A percentile compares a stretch with the other conserved stretches of the same genome.
phyloP scores from a whole-genome alignment of 176 grass and related monocot genomes.

The Saccharum officinarum region DNA sequence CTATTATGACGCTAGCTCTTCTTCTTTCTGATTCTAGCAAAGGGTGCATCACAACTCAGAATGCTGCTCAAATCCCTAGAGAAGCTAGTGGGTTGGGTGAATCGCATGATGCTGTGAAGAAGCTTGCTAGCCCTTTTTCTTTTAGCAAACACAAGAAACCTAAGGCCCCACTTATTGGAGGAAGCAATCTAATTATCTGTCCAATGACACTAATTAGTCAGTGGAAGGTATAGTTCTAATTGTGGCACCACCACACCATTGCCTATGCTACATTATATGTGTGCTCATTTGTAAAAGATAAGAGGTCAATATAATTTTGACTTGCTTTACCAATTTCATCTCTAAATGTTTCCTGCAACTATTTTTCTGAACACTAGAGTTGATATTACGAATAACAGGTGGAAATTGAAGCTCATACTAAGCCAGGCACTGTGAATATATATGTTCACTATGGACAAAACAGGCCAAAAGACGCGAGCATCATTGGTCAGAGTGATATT shows the following conservation, averaged over 20 bases:
- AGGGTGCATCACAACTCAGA: slow-evolving; percentile 49
- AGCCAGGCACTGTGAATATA: slow-evolving; percentile 60
- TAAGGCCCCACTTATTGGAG: slow-evolving; percentile 65
- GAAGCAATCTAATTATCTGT: slow-evolving; percentile 85
- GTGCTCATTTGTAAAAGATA: slow-evolving; percentile 25
- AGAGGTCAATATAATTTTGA: background rate
- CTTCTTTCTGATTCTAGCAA: slow-evolving; percentile 79
- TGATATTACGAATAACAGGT: slow-evolving; percentile 51
- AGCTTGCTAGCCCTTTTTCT: slow-evolving; percentile 61
- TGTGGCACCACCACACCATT: slow-evolving; percentile 1
- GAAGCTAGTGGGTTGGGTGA: slow-evolving; percentile 56
- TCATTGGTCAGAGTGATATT: slow-evolving; percentile 79
- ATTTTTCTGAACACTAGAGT: slow-evolving; percentile 8
- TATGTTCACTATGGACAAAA: slow-evolving; percentile 97
- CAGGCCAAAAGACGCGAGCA: slow-evolving; percentile 75
- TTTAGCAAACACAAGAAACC: slow-evolving; percentile 74
- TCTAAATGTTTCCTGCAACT: background rate
- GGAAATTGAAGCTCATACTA: slow-evolving; percentile 87
- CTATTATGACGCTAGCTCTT: slow-evolving; percentile 98
- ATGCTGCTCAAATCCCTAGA: slow-evolving; percentile 40
- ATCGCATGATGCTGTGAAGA: slow-evolving; percentile 52
- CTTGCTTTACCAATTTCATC: slow-evolving; percentile 18
- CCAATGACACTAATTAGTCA: slow-evolving; percentile 95
- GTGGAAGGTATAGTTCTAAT: slow-evolving; percentile 80
- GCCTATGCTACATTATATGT: slow-evolving; percentile 27